These are phyloP conservation scores for Aspergillus pseudoviridinutans DNA, from an alignment of 2,329 filamentous ascomycete species.

Conservation along the genomic window DNA sequence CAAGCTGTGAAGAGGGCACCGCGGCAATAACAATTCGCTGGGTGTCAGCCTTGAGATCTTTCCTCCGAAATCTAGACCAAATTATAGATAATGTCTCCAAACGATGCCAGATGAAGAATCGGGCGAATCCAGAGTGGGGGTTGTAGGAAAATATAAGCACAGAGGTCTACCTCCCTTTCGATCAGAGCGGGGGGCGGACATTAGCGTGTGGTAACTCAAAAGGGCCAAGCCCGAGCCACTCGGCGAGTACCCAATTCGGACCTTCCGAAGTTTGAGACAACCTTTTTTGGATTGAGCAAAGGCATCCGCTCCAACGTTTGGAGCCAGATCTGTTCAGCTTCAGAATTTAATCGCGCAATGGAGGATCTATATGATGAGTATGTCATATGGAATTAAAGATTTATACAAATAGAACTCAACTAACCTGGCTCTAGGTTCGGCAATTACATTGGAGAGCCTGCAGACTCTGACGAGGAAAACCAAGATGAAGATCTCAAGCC, in stretches of 20 bases:
- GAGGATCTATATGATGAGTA: slow-evolving; percentile 98
- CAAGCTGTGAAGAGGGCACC: background rate
- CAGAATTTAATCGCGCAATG: slow-evolving; percentile 51
- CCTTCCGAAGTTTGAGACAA: background rate
- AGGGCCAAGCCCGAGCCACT: slow-evolving; percentile 6
- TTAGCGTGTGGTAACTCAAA: too few relatives aligned
- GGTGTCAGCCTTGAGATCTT: background rate
- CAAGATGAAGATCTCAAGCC: slow-evolving; percentile 69
- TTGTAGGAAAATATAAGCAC: background rate
- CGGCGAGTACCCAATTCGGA: background rate
- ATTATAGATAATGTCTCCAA: background rate
- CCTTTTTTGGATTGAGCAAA: slow-evolving; percentile 6
- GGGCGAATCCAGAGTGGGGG: background rate
- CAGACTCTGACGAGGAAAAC: slow-evolving; percentile 82
- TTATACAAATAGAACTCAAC: slow-evolving; percentile 1
- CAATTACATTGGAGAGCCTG: slow-evolving; percentile 95
- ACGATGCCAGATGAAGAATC: background rate
- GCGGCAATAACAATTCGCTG: background rate
- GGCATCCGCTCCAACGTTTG: slow-evolving; percentile 8
- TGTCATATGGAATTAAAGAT: slow-evolving; percentile 7
- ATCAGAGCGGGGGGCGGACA: background rate
- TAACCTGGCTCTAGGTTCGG: slow-evolving; percentile 65
- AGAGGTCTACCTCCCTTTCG: background rate
- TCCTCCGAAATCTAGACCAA: background rate
- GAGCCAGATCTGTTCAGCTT: slow-evolving; percentile 7